Evolutionary conservation across 116 monocot genomes (phyloP).

Genomic region (Trichopus zeylanicus): DNA sequence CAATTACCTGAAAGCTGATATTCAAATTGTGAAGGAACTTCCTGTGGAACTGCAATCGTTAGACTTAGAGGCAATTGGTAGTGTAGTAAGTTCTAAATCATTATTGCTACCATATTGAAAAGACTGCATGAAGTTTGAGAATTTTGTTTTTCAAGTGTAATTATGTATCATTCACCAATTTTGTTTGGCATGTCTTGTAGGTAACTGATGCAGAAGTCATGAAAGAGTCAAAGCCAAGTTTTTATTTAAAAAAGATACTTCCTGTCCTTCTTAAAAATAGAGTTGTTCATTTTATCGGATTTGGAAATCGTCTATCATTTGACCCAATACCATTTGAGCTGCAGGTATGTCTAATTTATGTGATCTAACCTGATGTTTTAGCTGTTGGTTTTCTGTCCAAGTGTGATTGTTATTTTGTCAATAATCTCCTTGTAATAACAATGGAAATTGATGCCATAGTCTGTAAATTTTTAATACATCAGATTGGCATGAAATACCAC

Average conservation of each 20-base stretch:
- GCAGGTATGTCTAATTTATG: slow-evolving; percentile 45
- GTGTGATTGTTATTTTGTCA: no score
- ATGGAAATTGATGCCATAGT: no score
- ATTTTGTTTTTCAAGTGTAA: not conserved
- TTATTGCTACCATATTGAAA: slow-evolving; percentile 1
- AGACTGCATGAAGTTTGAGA: not conserved
- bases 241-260: slow-evolving; percentile 75
- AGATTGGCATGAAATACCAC: no score
- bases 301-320: slow-evolving; percentile 91
- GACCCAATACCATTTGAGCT: slow-evolving; percentile 83
- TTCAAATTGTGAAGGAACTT: slow-evolving; percentile 78
- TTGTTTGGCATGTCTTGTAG: slow-evolving; percentile 17
- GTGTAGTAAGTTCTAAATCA: slow-evolving; percentile 57
- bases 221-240: slow-evolving; percentile 93
- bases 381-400: no score
- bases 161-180: not conserved
- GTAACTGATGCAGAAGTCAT: slow-evolving; percentile 68
- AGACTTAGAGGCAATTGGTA: slow-evolving; percentile 84
- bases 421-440: no score
- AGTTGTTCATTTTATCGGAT: slow-evolving; percentile 84
- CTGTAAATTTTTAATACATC: no score
- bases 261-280: slow-evolving; percentile 72
- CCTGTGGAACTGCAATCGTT: slow-evolving; percentile 77
- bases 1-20: slow-evolving; percentile 62
- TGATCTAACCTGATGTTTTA: not conserved